Conservation (phyloP, 1,284 basidiomycete genomes). For the Puccinia sorghi region DNA sequence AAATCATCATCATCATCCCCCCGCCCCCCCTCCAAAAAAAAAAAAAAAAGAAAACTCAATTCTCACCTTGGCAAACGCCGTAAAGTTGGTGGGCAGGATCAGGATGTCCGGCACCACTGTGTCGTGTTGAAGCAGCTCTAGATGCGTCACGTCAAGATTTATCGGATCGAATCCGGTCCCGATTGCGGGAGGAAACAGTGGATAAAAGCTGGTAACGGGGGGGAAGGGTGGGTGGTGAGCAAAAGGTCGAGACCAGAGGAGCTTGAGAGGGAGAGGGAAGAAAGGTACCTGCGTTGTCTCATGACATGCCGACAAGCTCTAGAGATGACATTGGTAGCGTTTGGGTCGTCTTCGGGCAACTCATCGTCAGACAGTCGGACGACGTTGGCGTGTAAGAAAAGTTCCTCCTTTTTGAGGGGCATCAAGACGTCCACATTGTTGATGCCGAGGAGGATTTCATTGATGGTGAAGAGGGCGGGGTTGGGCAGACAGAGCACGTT, state of each 20-base stretch:
- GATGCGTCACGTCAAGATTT: slow-evolving; percentile 68
- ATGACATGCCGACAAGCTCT: slow-evolving; percentile 77
- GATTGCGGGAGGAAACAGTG: slow-evolving; percentile 81
- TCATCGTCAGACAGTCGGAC: slow-evolving; percentile 55
- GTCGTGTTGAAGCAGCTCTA: slow-evolving; percentile 53
- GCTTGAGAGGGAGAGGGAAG: slow-evolving; percentile 50
- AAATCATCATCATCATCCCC: neutral
- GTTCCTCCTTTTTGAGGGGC: slow-evolving; percentile 82
- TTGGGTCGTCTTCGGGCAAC: slow-evolving; percentile 59
- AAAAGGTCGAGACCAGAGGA: neutral
- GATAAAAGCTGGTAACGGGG: slow-evolving; percentile 74
- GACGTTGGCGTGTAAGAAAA: slow-evolving; percentile 65
- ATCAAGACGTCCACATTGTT: slow-evolving; percentile 84
- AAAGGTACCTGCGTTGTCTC: slow-evolving; percentile 73
- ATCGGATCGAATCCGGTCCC: slow-evolving; percentile 65
- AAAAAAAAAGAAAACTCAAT: neutral
- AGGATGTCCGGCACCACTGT: slow-evolving; percentile 42
- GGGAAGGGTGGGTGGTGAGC: neutral
- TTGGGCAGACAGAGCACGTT: slow-evolving; percentile 75
- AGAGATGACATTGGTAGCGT: slow-evolving; percentile 71
- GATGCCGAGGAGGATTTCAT: slow-evolving; percentile 75
- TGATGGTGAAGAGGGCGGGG: slow-evolving; percentile 79
- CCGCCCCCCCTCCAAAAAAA: too few species aligned
- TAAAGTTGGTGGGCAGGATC: slow-evolving; percentile 44
- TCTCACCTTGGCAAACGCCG: slow-evolving; percentile 45